Evolutionary conservation across 352 stramenopile species (phyloP).

Genomic region (Pythium catenulatum): DNA sequence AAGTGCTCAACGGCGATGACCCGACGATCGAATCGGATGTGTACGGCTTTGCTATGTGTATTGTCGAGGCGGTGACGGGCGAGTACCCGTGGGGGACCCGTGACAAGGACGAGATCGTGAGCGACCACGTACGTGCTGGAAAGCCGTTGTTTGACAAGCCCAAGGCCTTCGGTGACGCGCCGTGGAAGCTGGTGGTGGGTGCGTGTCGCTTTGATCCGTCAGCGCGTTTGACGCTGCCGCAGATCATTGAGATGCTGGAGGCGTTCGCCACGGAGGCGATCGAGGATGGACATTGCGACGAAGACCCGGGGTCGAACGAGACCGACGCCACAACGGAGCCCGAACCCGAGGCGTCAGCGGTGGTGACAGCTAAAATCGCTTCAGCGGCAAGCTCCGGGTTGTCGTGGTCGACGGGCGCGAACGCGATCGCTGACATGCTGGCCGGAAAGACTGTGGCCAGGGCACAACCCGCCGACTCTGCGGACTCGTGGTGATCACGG

Average conservation of each 20-base stretch:
- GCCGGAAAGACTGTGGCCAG: too few relatives aligned
- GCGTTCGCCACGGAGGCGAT: neutral
- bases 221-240: neutral
- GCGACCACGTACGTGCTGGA: neutral
- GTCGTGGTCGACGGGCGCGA: too few relatives aligned
- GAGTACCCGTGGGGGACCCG: neutral
- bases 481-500: too few relatives aligned
- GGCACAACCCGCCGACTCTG: too few relatives aligned
- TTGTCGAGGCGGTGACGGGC: constrained; percentile 51
- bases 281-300: too few relatives aligned
- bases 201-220: neutral
- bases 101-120: neutral
- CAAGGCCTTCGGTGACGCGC: neutral
- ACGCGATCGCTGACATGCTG: too few relatives aligned
- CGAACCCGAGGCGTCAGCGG: too few relatives aligned
- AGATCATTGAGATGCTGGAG: neutral
- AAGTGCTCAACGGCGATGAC: constrained; percentile 25
- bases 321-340: too few relatives aligned
- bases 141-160: neutral
- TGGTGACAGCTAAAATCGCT: too few relatives aligned
- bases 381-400: too few relatives aligned
- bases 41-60: constrained; percentile 59
- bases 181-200: neutral
- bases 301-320: too few relatives aligned
- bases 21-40: constrained; percentile 43